phyloP scores from a whole-genome alignment of 1,139 yeast genomes.

The Suhomyces choctaworum region DNA sequence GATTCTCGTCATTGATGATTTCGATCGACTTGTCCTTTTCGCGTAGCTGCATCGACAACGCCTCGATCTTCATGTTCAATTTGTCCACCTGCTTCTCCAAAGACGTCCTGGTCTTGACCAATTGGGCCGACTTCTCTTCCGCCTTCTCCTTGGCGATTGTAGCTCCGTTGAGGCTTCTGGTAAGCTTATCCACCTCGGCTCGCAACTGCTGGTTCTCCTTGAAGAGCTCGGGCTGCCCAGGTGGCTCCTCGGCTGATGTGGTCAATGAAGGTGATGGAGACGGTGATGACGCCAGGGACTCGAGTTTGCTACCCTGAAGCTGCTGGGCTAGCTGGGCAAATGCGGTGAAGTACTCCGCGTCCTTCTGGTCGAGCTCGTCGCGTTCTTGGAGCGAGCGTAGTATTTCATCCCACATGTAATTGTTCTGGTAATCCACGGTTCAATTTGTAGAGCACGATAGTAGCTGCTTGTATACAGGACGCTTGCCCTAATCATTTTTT shows the following conservation, averaged over 20 bases:
- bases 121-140: conserved; percentile 18
- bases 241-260: conserved; percentile 8
- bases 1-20: conserved; percentile 66
- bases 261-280: conserved; percentile 21
- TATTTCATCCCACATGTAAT: conserved; percentile 22
- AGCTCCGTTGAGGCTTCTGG: conserved; percentile 26
- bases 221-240: conserved; percentile 5
- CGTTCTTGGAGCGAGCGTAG: conserved; percentile 27
- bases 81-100: conserved; percentile 24
- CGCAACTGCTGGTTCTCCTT: conserved; percentile 11
- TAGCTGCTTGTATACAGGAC: no score
- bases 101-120: conserved; percentile 17
- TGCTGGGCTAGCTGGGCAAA: conserved; percentile 30
- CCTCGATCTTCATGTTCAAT: conserved; percentile 32
- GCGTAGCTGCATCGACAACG: conserved; percentile 46
- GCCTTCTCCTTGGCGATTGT: conserved; percentile 27
- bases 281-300: conserved; percentile 8
- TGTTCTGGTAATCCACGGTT: no score
- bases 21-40: conserved; percentile 60
- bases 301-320: conserved; percentile 9
- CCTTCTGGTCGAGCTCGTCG: conserved; percentile 36
- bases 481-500: no score
- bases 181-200: conserved; percentile 20
- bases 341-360: conserved; percentile 34
- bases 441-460: no score